Base-by-base conservation (phyloP, 106 monocot species). In the Acorus calamus region DNA sequence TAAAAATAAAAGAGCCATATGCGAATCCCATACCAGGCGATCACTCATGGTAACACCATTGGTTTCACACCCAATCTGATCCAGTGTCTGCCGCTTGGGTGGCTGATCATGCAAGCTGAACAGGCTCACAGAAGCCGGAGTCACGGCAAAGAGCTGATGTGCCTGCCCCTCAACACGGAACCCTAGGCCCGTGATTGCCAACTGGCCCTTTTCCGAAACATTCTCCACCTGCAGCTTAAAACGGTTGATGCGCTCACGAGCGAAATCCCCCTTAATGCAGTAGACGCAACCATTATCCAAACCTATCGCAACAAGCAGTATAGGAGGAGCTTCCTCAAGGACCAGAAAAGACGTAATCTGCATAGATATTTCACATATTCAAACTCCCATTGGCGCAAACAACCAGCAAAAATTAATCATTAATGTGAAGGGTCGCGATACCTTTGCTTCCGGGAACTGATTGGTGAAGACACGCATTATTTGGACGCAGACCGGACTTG, bases 301-400 rank as follows among this genome's bases (percentile, higher is more conserved):
- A 55, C 90, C 94, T 56, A 96, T 83, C 5, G 87, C 70, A 3
- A 96, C 85, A 11, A 87, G 60, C 41, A 96, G 62, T 82, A 84
- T 86, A 7, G 94, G 94, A 56, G 94, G 87, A 61, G 90, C 84
- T 76, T 96, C 94, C 73, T 96, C 94, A 3, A 90, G 82, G 76
- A 96, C 90, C 71, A 78, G 62, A 78, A 96, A 90, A 61, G 90
- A 90, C 28, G 90, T 96, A 55, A 96, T 85, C 94, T 96, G 90
- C 65, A 77, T 9, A 53, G 55, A 53, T 7, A 44, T 28, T 28
- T 28, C 28, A 28, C 28, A 28, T 28, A 28, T 28, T 28, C 28
- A 28, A 28, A 28, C 28, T 28, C 28, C 28, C 28, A 28, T 28
- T 28, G 28, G 28, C 28, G 28, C 28, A 28, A 28, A 28, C 28